Evolutionary conservation across 2,329 filamentous ascomycete species (phyloP), one percentile per base, ranked within the genome.

Genomic region (Claviceps cyperi): DNA sequence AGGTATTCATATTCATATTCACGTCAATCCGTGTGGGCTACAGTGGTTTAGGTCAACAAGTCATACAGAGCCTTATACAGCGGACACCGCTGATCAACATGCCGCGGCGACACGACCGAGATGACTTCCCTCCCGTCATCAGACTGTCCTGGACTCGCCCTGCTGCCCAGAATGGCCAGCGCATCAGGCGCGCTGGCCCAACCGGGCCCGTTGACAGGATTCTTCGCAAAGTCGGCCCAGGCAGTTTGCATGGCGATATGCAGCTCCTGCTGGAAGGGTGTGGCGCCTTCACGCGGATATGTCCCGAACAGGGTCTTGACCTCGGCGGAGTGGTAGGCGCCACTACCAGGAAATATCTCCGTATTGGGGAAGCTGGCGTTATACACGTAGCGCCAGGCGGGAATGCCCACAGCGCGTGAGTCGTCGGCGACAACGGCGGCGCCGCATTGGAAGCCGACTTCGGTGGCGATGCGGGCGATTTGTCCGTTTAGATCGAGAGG

Each of bases 301-400:
- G 59, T 66, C 1, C 69, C 69, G 48, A 73, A 73, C 2, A 73
- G 55, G 56, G 71, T 67, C n/a, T 59, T 57, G 36, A 74, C 52
- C 43, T 75, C 72, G 2, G 65, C 60, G 0, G 67, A 70, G 52
- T 76, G 74, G 51, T 73, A 75, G 1, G 71, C 70, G 13, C 48
- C 48, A 28, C 58, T 59, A 9, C 55, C 58, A 60, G 47, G 58
- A 59, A 14, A 66, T 61, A 55, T 70, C 58, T 49, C 68, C 51
- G 68, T 65, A 53, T 75, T 75, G 14, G 65, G 54, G 62, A 72
- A 77, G 57, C 74, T 69, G 5, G 66, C 72, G 48, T 71, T 66
- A 58, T 70, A 76, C 32, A 67, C 63, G 50, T 69, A 73, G 28
- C 66, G 62, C 68, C 70, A 76, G 8, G 66, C 61, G 0, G 67